Base-by-base conservation (phyloP, 1,284 basidiomycete genomes). In the Naganishia liquefaciens region DNA sequence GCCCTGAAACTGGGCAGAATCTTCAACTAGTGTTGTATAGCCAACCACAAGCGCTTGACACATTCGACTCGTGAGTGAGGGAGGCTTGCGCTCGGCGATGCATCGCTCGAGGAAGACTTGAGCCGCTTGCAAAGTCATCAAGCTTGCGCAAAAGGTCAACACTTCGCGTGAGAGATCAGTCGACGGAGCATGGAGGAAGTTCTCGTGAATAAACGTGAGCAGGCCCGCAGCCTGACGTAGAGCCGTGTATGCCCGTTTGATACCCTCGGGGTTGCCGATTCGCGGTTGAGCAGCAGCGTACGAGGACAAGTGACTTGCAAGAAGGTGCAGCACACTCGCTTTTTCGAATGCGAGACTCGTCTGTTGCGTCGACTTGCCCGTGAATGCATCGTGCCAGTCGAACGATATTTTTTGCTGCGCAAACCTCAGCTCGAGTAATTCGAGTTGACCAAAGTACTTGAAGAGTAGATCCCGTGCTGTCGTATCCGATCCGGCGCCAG, bases 361-460 rank as follows among this genome's bases (percentile, higher is more conserved):
- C 77, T 99, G 96, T 0, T 90, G 93, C 67, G 91, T 96, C 65
- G 88, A 83, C 78, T 97, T 96, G 80, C 83, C 84, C 47, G 93
- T 97, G 81, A 99, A 99, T 6, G 95, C 94, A 77, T 99, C 96
- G 71, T 89, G 85, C 93, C 82, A 82, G 27, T 53, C 49, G n/a
- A 99, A 99, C 65, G 91, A 89, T 72, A 97, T 92, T 73, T 92
- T 86, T 68, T 99, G 90, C 77, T 99, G 96, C 7, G 95, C 87
- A 79, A 99, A 99, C 33, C 96, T 87, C 57, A 99, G 84, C 76
- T 99, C 96, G 43, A 99, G 87, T 33, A 99, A 86, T 76, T 99
- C 96, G 42, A 99, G 88, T 79, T 99, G 95, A 49, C 96, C 95
- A 81, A 99, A 99, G 83, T 99, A 99, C 79, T 96, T 98, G 87